Evolutionary conservation across 2,329 filamentous ascomycete species (phyloP).

Genomic region (Fusarium hainanense): DNA sequence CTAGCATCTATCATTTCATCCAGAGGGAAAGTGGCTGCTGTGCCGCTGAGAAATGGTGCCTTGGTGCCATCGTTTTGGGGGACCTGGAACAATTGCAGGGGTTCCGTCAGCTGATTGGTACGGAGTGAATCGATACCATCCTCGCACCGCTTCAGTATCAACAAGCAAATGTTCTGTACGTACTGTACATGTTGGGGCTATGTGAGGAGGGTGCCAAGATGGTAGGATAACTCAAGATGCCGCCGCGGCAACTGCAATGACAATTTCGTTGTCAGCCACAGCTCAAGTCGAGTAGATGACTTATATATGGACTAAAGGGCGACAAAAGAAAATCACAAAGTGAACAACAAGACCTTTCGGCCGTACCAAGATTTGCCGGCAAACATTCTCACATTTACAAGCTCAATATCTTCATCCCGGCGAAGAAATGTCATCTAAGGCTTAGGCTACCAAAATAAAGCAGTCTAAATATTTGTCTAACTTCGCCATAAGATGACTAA

Average conservation of each 20-base stretch:
- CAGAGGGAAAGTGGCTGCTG: slow-evolving; percentile 8
- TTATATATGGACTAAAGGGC: neutral
- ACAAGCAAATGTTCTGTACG: neutral
- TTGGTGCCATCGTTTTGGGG: slow-evolving; percentile 16
- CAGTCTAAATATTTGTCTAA: too few relatives aligned
- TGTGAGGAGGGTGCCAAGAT: neutral
- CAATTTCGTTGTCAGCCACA: neutral
- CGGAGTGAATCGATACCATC: slow-evolving; percentile 4
- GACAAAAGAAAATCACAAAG: neutral
- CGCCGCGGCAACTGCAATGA: neutral
- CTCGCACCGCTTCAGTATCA: neutral
- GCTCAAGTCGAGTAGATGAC: neutral
- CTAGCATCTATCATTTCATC: neutral
- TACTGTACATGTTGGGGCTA: neutral
- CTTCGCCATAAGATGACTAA: too few relatives aligned
- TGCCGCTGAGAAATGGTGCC: slow-evolving; percentile 10
- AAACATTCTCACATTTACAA: neutral
- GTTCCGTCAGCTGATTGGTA: slow-evolving; percentile 17
- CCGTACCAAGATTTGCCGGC: too few relatives aligned
- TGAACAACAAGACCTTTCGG: neutral
- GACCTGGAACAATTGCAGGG: slow-evolving; percentile 27
- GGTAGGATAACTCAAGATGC: neutral
- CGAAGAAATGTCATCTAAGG: too few relatives aligned
- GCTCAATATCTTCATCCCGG: neutral
- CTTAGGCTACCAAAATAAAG: too few relatives aligned